These are phyloP conservation scores for Neocatenulostroma microsporum DNA, from an alignment of 2,329 filamentous ascomycete genomes.

Conservation along the genomic window DNA sequence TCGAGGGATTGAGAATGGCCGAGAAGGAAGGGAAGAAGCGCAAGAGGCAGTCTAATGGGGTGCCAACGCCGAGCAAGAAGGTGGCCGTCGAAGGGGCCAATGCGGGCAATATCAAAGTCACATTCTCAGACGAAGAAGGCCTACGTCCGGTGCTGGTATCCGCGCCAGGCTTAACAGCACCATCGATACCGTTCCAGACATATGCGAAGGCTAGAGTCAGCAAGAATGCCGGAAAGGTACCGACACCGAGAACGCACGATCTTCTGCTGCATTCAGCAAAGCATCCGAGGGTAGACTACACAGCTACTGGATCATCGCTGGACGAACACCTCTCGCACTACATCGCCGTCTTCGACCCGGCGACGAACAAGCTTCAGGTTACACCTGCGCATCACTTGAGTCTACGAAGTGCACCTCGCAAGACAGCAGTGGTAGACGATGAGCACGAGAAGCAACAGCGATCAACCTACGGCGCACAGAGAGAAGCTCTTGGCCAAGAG, in stretches of 20 bases:
- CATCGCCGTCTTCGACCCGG: conserved; percentile 52
- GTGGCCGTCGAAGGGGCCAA: conserved; percentile 16
- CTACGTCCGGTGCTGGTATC: conserved; percentile 22
- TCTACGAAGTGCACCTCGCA: conserved; percentile 44
- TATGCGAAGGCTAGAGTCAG: conserved; percentile 34
- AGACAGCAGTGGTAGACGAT: conserved; percentile 28
- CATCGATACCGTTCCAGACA: conserved; percentile 39
- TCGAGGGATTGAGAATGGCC: conserved; percentile 18
- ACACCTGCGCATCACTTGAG: conserved; percentile 48
- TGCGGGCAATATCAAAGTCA: conserved; percentile 22
- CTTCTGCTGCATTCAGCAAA: conserved; percentile 54
- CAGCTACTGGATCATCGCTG: conserved; percentile 32
- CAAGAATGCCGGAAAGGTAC: conserved; percentile 21
- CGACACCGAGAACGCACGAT: conserved; percentile 38
- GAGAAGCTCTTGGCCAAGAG: conserved; percentile 63
- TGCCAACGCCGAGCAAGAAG: conserved; percentile 36
- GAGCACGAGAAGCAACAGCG: conserved; percentile 29
- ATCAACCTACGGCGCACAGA: conserved; percentile 48
- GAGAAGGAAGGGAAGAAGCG: conserved; percentile 42
- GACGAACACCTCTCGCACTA: conserved; percentile 52
- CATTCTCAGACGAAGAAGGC: conserved; percentile 9
- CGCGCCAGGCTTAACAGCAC: conserved; percentile 37
- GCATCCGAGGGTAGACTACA: conserved; percentile 54
- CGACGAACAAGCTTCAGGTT: conserved; percentile 46
- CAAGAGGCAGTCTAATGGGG: conserved; percentile 41